Evolutionary conservation across 805 yeast genomes (phyloP).

Genomic region (Yamadazyma insecticola): DNA sequence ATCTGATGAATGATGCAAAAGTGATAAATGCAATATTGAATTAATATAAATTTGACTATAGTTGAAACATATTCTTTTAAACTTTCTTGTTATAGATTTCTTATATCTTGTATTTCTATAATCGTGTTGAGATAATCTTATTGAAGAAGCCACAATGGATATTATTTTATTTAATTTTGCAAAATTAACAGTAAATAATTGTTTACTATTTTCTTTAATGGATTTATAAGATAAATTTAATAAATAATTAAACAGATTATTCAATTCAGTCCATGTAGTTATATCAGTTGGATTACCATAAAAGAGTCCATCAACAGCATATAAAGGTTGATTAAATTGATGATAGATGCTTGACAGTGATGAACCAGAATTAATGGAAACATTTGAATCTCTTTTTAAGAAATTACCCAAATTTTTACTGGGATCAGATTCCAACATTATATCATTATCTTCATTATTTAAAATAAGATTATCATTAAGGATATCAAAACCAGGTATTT

Average conservation of each 20-base stretch:
- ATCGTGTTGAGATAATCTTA: constrained; percentile 51
- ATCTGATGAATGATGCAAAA: constrained; percentile 28
- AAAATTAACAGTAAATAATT: constrained; percentile 50
- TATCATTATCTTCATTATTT: constrained; percentile 1
- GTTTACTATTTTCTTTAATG: constrained; percentile 45
- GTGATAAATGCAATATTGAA: constrained; percentile 55
- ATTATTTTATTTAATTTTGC: constrained; percentile 51
- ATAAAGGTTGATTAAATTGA: constrained; percentile 39
- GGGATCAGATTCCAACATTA: not conserved
- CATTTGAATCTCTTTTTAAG: constrained; percentile 34
- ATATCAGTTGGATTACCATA: constrained; percentile 59
- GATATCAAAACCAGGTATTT: constrained; percentile 18
- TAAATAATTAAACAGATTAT: constrained; percentile 43
- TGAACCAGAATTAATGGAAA: constrained; percentile 17
- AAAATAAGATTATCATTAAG: constrained; percentile 6
- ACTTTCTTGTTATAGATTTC: constrained; percentile 41
- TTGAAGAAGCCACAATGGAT: constrained; percentile 48
- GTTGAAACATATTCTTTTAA: constrained; percentile 50
- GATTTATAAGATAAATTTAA: constrained; percentile 48
- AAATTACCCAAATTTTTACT: constrained; percentile 5
- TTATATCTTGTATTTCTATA: constrained; percentile 44
- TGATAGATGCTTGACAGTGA: constrained; percentile 29
- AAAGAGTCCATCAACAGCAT: constrained; percentile 40
- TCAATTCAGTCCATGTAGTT: constrained; percentile 54
- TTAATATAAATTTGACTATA: constrained; percentile 62